Evolutionary conservation across 2,329 filamentous ascomycete genomes (phyloP), one percentile per base, ranked within the genome.

Genomic region (Cladosporium cucumerinum): DNA sequence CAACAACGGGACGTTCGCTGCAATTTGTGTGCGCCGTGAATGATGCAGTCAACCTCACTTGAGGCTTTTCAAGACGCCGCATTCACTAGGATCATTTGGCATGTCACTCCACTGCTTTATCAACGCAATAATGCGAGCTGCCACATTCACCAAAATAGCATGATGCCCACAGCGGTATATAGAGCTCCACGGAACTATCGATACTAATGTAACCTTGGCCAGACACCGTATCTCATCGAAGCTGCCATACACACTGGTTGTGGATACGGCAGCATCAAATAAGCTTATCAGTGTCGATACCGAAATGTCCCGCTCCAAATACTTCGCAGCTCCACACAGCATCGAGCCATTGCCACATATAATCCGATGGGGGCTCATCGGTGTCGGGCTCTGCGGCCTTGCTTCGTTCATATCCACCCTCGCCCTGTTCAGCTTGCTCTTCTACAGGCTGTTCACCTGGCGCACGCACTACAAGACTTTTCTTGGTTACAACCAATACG

Each of bases 401-500:
- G 61, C 75, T 8, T 77, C 75, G 1, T 70, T 74, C n/a, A 48
- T 65, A 11, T 70, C 71, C 12, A 71, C 72, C 2, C 32, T 73
- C 6, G 58, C 64, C 14, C 68, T 77, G 7, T 71, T 76, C 64
- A 61, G 57, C 26, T 75, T 76, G 68, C 74, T 77, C 28, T 23
- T 69, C 46, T 70, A 66, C 48, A 69, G 74, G 8, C 70, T 77
- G 59, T 58, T 74, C 10, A 70, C 66, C 23, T 75, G 74, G 73
- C 69, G 69, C n/a, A 59, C 67, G 43, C 72, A 74, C 63, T 73
- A 74, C 66, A 67, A 68, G 54, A 73, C 72, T 5, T 74, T 70
- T 52, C 54, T 75, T 21, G 71, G 73, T 36, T 73, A 75, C 69
- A 90, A 90, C 68, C 89, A 91, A 74, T 89, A 90, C 71, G 81